Evolutionary conservation across 1,284 basidiomycete species (phyloP).

Genomic region (Polyporus tsugae): DNA sequence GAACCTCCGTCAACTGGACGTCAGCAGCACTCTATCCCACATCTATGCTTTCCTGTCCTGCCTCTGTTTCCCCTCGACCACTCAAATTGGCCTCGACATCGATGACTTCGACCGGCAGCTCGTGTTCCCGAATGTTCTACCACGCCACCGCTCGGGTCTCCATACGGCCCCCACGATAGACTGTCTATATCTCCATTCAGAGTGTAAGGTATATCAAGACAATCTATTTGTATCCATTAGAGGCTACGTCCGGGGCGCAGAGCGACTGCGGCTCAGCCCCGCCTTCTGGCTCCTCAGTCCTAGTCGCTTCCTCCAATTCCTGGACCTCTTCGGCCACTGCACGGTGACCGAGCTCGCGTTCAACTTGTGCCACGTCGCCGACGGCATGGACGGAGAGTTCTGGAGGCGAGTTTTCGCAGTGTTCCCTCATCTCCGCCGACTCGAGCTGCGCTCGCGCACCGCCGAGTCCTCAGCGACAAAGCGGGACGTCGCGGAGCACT

Average conservation of each 20-base stretch:
- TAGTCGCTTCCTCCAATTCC: neutral
- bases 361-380: neutral
- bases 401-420: neutral
- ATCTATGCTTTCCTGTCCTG: neutral
- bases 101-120: neutral
- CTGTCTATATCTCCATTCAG: neutral
- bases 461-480: neutral
- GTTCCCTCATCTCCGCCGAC: neutral
- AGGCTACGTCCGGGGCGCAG: neutral
- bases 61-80: neutral
- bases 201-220: no score
- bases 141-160: neutral
- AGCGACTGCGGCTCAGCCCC: neutral
- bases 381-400: neutral
- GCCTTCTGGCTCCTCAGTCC: neutral
- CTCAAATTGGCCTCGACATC: accelerated
- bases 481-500: neutral
- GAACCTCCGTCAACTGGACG: neutral
- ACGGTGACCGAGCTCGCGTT: neutral
- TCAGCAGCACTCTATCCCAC: neutral
- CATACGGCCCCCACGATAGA: neutral
- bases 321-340: neutral
- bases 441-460: neutral
- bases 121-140: neutral
- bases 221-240: neutral